phyloP scores from a whole-genome alignment of 306 rosid genomes.

The Ormosia emarginata region DNA sequence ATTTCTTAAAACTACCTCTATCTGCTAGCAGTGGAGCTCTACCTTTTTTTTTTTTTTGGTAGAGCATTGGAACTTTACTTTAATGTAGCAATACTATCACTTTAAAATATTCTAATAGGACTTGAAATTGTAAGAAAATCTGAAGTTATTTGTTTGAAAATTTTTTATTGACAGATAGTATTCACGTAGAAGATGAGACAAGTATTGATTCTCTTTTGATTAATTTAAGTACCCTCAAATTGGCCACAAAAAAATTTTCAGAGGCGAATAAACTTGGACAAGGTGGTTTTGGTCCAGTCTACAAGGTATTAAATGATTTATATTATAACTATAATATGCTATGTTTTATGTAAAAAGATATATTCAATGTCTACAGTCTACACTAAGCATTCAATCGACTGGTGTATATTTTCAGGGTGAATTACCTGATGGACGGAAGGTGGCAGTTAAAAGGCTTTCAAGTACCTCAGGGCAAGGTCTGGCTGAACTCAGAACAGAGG shows the following conservation, averaged over 20 bases:
- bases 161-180: not conserved
- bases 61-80: no score
- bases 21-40: not conserved
- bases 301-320: constrained; percentile 17
- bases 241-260: constrained; percentile 30
- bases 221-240: not conserved
- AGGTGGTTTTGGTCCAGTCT: constrained; percentile 34
- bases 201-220: not conserved
- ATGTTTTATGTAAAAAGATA: not conserved
- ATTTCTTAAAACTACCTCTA: not conserved
- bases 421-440: constrained; percentile 5
- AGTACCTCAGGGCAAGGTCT: constrained; percentile 20
- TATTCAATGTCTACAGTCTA: not conserved
- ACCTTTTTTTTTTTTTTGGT: no score
- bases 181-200: not conserved
- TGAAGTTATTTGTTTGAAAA: not conserved
- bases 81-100: not conserved
- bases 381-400: not conserved
- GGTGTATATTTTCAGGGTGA: not conserved
- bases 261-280: constrained; percentile 24
- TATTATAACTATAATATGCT: not conserved
- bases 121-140: not conserved
- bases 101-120: not conserved
- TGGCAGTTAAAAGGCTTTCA: constrained; percentile 29
- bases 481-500: constrained; percentile 27